A percentile compares a stretch with the other conserved stretches of the same genome.
These are phyloP conservation scores for Globisporangium orthogonon DNA, from an alignment of 352 stramenopile genomes.

Conservation along the genomic window DNA sequence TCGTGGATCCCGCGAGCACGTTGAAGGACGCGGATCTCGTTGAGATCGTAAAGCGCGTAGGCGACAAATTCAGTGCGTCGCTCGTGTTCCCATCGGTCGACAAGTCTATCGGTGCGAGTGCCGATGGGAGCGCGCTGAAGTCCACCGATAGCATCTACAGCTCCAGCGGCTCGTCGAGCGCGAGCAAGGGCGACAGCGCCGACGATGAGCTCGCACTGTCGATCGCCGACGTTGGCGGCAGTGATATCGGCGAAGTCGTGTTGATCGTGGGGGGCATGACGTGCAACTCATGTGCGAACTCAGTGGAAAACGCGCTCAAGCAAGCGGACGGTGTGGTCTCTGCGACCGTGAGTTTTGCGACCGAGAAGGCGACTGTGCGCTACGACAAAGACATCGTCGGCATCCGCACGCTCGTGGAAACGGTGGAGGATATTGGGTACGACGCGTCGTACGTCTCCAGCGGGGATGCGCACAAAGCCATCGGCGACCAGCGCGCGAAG, in stretches of 20 bases:
- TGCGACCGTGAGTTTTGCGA: conserved; percentile 83
- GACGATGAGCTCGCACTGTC: conserved; percentile 32
- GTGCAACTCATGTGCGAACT: conserved; percentile 89
- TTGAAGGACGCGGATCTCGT: conserved; percentile 63
- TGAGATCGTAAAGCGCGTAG: conserved; percentile 30
- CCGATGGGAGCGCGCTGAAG: conserved; percentile 1
- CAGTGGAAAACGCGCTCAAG: conserved; percentile 85
- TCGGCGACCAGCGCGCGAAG: conserved; percentile 75
- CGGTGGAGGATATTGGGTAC: conserved; percentile 88
- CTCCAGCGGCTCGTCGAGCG: conserved; percentile 4
- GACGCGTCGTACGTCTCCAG: conserved; percentile 71
- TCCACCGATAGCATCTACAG: conserved; percentile 5
- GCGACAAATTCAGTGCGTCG: conserved; percentile 27
- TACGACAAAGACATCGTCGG: conserved; percentile 75
- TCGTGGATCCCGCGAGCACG: conserved; percentile 47
- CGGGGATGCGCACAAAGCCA: conserved; percentile 63
- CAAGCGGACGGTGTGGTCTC: conserved; percentile 67
- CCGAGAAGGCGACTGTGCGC: conserved; percentile 72
- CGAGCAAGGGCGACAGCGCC: conserved; percentile 6
- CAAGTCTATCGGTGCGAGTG: neutral
- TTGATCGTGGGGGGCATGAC: conserved; percentile 88
- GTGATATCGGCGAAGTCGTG: conserved; percentile 53
- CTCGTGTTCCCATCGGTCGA: neutral
- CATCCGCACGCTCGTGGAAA: conserved; percentile 82
- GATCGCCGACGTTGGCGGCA: conserved; percentile 20